phyloP scores from a whole-genome alignment of 140 eudicot genomes.

The Bidens hawaiensis region DNA sequence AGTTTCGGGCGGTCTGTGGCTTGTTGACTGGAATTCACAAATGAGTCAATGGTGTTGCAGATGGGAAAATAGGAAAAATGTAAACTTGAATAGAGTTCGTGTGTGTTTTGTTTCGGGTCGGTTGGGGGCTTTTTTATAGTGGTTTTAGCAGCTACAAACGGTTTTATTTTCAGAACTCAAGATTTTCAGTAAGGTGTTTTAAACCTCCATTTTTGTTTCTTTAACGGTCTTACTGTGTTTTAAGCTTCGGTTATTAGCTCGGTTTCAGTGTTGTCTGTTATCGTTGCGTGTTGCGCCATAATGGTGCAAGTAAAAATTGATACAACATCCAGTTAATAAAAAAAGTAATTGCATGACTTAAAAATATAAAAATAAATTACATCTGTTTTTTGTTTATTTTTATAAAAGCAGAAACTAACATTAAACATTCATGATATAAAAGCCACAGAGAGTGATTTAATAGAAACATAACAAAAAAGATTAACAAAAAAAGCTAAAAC shows the following conservation, averaged over 20 bases:
- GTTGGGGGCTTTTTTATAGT: conserved; percentile 19
- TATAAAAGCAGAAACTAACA: not conserved
- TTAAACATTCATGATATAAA: no score
- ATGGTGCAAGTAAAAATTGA: conserved; percentile 4
- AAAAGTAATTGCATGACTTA: no score
- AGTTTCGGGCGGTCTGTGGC: not conserved
- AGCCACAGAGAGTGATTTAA: not conserved
- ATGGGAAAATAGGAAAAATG: conserved; percentile 9
- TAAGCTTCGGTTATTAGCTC: not conserved
- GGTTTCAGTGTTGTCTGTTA: not conserved
- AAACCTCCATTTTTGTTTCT: not conserved
- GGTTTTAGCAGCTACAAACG: conserved; percentile 25
- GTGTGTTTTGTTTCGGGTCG: conserved; percentile 25
- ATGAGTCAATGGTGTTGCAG: not conserved
- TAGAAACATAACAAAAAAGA: not conserved
- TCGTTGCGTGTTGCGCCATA: not conserved
- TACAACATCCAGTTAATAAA: no score
- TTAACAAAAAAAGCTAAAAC: conserved; percentile 6
- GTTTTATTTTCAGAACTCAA: conserved; percentile 4
- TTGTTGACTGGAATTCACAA: not conserved
- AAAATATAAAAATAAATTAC: no score
- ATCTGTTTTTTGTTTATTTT: no score
- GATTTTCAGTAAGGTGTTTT: conserved; percentile 20
- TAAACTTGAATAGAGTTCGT: conserved; percentile 18
- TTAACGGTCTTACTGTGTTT: not conserved